Evolutionary conservation across 768 basidiomycete genomes (phyloP).

Genomic region (Xanthoconium purpureum): DNA sequence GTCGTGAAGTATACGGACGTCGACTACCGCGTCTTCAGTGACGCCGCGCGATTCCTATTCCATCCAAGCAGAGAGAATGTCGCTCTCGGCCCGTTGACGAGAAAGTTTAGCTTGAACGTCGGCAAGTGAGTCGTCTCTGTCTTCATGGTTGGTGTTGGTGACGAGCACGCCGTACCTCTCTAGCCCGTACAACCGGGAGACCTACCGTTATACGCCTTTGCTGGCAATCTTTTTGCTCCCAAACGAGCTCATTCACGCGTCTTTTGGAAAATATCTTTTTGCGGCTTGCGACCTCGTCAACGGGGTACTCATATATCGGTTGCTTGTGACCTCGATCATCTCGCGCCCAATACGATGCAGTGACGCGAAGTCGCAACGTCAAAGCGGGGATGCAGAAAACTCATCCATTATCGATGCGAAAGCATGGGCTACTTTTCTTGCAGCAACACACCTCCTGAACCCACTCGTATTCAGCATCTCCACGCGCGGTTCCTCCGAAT

Average conservation of each 20-base stretch:
- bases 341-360: constrained; percentile 21
- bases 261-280: constrained; percentile 91
- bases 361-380: constrained; percentile 3
- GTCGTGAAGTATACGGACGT: constrained; percentile 96
- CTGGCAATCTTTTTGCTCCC: constrained; percentile 81
- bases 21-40: constrained; percentile 94
- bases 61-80: constrained; percentile 45
- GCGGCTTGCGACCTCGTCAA: constrained; percentile 79
- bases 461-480: constrained; percentile 95
- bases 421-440: constrained; percentile 52
- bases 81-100: constrained; percentile 60
- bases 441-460: constrained; percentile 80
- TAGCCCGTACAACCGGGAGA: constrained; percentile 88
- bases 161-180: constrained; percentile 3
- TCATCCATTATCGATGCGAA: background rate
- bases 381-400: background rate
- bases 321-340: constrained; percentile 53
- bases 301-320: constrained; percentile 64
- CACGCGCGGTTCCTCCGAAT: constrained; percentile 94
- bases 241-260: constrained; percentile 74
- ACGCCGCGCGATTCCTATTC: constrained; percentile 75
- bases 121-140: constrained; percentile 68
- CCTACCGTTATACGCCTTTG: constrained; percentile 95
- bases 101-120: constrained; percentile 39
- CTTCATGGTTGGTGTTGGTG: background rate